Evolutionary conservation across 1,139 yeast species (phyloP), one percentile per base, ranked within the genome.

Genomic region (Blastobotrys malaysiensis): DNA sequence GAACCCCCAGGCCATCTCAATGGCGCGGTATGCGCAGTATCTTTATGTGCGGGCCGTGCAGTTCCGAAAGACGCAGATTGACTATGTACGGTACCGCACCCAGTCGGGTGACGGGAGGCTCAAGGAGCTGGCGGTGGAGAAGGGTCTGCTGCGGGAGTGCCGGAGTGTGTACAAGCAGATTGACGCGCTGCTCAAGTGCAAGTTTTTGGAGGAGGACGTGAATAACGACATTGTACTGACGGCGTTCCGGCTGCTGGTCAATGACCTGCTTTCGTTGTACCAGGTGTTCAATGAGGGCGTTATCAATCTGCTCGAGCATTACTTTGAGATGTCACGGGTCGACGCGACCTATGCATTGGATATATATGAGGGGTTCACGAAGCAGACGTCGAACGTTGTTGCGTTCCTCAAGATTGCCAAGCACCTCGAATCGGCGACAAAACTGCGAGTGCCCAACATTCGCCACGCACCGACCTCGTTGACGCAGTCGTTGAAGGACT

Each of bases 391-490:
- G 54, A 86, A 85, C 65, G 98, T 91, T 18, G 93, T 93, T 47
- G 86, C 84, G 63, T 93, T 86, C 69, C 77, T 93, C 64, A 82
- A 95, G 63, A 84, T 87, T 18, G 99, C 98, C 5, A 91, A 93
- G 67, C 91, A 86, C 67, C 76, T 88, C 63, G 96, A 89, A 68
- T 81, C 84, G 65, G 83, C 93, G 2, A 89, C 98, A 0, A 90
- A 90, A 64, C 75, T 93, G 58, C 90, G 87, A 66, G 96, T 93
- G 27, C 99, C 99, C 24, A 91, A 96, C 13, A 91, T 93, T 58
- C 89, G 89, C 69, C 99, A 93, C 71, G 97, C 98, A 0, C 98
- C 98, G 13, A 91, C 97, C 1, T 95, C 96, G 24, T 78, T 93
- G 63, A 87, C 96, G 7, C 79, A 84, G 45, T 86, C 95, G 13